A percentile compares a stretch with the other conserved stretches of the same genome.
phyloP scores from a whole-genome alignment of 1,284 basidiomycete species.

The Leccinum pachyderme region DNA sequence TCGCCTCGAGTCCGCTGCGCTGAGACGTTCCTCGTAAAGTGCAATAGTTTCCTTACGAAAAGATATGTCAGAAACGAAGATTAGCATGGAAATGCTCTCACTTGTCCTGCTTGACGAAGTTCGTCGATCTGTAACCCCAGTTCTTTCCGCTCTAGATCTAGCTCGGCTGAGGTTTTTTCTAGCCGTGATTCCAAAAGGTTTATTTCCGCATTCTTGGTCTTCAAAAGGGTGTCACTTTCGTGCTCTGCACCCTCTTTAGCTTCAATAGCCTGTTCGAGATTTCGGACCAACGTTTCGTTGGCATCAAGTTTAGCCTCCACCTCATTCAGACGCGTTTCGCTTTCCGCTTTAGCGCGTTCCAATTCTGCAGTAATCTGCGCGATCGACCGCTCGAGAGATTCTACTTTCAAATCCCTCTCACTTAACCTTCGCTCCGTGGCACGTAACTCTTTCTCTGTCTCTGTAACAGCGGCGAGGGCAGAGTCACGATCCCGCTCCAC shows the following conservation, averaged over 20 bases:
- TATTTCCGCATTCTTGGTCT: conserved; percentile 57
- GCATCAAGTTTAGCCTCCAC: conserved; percentile 49
- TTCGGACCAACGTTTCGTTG: conserved; percentile 42
- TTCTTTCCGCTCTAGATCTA: conserved; percentile 68
- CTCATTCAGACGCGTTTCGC: conserved; percentile 46
- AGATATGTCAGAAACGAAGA: conserved; percentile 6
- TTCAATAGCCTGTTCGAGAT: conserved; percentile 51
- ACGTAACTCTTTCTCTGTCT: conserved; percentile 51
- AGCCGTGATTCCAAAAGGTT: conserved; percentile 50
- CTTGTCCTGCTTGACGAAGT: conserved; percentile 80
- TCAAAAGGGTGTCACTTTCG: conserved; percentile 49
- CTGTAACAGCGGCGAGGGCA: conserved; percentile 39
- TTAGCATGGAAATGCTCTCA: conserved; percentile 31
- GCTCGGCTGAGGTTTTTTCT: conserved; percentile 46
- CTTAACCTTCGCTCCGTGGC: conserved; percentile 44
- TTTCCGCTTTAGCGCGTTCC: conserved; percentile 45
- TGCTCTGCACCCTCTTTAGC: conserved; percentile 52
- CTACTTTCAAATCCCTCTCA: conserved; percentile 52
- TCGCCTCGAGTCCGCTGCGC: conserved; percentile 63
- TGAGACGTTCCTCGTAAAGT: conserved; percentile 86
- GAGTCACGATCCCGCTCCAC: conserved; percentile 50
- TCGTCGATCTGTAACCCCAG: conserved; percentile 74
- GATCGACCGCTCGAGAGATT: conserved; percentile 48
- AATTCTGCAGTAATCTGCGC: conserved; percentile 43
- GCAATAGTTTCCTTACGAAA: conserved; percentile 79